Evolutionary conservation across 805 yeast species (phyloP).

Genomic region (Saccharomyces mikatae): DNA sequence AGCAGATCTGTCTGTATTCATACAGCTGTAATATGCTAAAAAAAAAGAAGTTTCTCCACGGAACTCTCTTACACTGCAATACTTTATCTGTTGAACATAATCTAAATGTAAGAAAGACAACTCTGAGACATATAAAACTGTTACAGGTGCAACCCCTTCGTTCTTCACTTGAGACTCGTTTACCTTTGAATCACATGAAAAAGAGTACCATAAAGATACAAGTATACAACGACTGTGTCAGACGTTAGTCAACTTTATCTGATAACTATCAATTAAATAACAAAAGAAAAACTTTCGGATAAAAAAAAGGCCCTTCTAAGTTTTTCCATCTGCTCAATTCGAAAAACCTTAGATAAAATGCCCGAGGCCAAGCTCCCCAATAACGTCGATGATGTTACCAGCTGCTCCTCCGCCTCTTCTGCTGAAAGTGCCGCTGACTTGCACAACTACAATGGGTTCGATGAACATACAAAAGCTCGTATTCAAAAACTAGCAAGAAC

Average conservation of each 20-base stretch:
- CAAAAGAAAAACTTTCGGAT: neutral
- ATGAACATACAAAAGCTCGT: conserved; percentile 23
- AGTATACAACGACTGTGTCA: neutral
- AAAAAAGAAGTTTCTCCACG: neutral
- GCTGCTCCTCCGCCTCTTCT: neutral
- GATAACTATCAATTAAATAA: neutral
- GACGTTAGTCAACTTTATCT: neutral
- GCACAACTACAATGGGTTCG: conserved; percentile 26
- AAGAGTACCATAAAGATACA: neutral
- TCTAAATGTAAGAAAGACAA: neutral
- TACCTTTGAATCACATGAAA: neutral
- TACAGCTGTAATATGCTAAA: neutral
- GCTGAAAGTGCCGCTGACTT: neutral
- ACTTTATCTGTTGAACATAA: neutral
- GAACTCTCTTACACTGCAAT: neutral
- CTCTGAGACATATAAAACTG: neutral
- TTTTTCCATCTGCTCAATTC: neutral
- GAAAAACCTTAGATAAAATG: neutral
- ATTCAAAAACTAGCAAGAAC: conserved; percentile 33
- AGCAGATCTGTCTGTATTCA: neutral
- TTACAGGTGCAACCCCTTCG: neutral
- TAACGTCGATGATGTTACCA: neutral
- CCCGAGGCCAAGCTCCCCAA: neutral
- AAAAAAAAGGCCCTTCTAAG: neutral
- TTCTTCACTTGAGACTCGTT: neutral